Percentiles rank a stretch among this genome's conserved stretches.
Evolutionary conservation across 345 rosid species (phyloP).

Genomic region (Syzygium oleosum): DNA sequence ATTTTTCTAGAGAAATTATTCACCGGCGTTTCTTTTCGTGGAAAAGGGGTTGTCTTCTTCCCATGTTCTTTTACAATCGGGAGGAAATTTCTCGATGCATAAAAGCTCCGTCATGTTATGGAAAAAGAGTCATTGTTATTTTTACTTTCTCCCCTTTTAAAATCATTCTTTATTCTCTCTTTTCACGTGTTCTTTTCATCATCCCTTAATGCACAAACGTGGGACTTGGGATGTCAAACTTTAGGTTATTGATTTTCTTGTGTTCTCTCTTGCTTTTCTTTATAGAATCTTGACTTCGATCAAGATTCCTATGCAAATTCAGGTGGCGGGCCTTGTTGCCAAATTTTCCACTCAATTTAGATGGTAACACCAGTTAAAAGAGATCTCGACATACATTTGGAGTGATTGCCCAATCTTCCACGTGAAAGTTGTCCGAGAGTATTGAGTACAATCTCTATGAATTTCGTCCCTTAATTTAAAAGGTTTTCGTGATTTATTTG

Average conservation of each 20-base stretch:
- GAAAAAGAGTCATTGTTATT: background rate
- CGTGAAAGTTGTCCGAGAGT: background rate
- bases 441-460: background rate
- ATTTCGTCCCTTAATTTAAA: background rate
- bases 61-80: background rate
- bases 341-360: background rate
- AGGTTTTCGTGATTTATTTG: background rate
- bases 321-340: background rate
- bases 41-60: background rate
- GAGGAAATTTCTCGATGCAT: background rate
- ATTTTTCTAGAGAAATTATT: background rate
- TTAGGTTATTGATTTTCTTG: background rate
- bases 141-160: background rate
- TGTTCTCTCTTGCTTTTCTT: background rate
- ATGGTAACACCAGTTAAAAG: background rate
- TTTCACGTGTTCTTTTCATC: background rate
- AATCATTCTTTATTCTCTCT: background rate
- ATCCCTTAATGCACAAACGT: background rate
- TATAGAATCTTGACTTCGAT: background rate
- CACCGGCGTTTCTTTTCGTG: background rate
- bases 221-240: background rate
- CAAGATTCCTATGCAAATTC: background rate
- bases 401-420: background rate
- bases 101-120: background rate
- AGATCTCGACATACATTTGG: background rate